Evolutionary conservation across 768 basidiomycete genomes (phyloP).

Genomic region (Boletus bicolor): DNA sequence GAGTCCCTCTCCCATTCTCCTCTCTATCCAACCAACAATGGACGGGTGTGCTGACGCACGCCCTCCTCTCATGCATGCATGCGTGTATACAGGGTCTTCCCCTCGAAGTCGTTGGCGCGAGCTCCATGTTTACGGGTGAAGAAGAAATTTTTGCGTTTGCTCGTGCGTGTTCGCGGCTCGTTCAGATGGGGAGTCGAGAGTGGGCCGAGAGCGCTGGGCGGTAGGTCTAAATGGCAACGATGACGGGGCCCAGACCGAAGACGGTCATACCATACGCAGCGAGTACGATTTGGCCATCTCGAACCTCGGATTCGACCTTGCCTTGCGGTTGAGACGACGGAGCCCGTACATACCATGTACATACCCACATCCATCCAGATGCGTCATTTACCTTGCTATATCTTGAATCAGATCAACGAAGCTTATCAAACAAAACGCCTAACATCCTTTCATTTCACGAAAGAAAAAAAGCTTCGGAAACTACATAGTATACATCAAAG

Average conservation of each 20-base stretch:
- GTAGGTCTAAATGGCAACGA: neutral
- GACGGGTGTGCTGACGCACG: neutral
- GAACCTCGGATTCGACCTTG: neutral
- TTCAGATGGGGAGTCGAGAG: constrained; percentile 88
- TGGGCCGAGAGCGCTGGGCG: constrained; percentile 58
- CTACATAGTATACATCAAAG: constrained; percentile 27
- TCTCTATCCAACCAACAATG: neutral
- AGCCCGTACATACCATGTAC: neutral
- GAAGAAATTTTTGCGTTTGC: constrained; percentile 98
- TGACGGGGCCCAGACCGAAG: neutral
- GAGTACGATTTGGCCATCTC: neutral
- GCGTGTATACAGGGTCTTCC: constrained; percentile 61
- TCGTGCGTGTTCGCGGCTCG: constrained; percentile 82
- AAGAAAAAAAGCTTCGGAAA: constrained; percentile 1
- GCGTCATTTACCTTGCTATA: neutral
- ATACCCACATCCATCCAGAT: neutral
- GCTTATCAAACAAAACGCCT: neutral
- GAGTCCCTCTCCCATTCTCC: constrained; percentile 14
- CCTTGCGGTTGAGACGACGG: neutral
- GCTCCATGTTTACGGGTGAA: constrained; percentile 92
- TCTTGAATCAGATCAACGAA: neutral
- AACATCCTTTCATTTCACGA: constrained; percentile 5
- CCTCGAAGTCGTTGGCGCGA: constrained; percentile 69
- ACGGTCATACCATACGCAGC: neutral
- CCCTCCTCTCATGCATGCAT: neutral